Base-by-base conservation (phyloP, 2,329 filamentous ascomycete genomes). In the Monosporascus sp. region DNA sequence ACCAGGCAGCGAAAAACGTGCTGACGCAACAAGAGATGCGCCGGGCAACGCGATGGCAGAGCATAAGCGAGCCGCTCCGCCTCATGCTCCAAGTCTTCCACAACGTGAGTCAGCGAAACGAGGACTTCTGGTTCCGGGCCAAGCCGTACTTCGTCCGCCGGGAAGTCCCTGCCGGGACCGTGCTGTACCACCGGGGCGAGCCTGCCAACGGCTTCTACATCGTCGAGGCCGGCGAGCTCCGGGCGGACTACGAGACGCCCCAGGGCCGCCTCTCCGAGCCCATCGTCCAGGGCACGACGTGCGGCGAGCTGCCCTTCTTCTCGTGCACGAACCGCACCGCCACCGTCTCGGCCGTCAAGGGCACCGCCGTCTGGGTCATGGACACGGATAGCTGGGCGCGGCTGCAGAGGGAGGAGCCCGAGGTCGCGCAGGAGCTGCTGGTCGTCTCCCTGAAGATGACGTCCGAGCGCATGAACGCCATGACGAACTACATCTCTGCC, bases 81-180 rank as follows among this genome's bases (percentile, higher is more conserved):
- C 83, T 99, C 47, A 90, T 99, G 70, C 80, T 99, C 24, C 93
- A 97, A 68, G 90, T 94, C n/a, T 97, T 99, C 73, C 88, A 94
- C 66, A 89, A 91, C 45, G 76, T 97, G 14, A 95, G 89, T 50
- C 77, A 84, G 50, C 85, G 89, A 69, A 94, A 93, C 65, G 91
- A 96, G 69, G 92, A 97, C 70, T 97, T 97, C 68, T 99, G 94
- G 94, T 93, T 92, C 70, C 84, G 84, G 1, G 86, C 86, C 0
- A 83, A 84, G 5, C 76, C 81, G 0, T 97, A 88, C 73, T 97
- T 99, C 66, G 73, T 76, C 40, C 82, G 84, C 45, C 82, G 82
- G 57, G 82, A 87, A 55, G 89, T 87, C 58, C 61, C 78, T 0
- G 79, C 85, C 0, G 91, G 89, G 3, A 85, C 85, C 1, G 77